phyloP scores from a whole-genome alignment of 331 rosid species.

The Phaseolus coccineus region DNA sequence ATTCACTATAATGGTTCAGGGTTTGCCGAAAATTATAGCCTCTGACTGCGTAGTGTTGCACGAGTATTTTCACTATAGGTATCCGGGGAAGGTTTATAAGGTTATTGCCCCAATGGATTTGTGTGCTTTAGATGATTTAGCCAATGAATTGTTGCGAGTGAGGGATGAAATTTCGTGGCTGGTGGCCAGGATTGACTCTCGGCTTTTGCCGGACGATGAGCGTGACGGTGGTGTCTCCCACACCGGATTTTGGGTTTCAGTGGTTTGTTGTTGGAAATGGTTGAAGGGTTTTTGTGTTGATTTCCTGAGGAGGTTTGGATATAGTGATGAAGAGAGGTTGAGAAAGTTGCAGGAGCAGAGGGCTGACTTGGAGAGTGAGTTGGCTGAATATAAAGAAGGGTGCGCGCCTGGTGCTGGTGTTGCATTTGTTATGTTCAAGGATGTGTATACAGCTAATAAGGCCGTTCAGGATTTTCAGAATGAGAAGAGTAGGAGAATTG shows the following conservation, averaged over 20 bases:
- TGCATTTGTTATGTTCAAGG: conserved; percentile 92
- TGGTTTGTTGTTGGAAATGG: conserved; percentile 51
- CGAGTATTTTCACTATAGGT: conserved; percentile 85
- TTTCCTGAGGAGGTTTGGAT: conserved; percentile 64
- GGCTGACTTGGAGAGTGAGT: conserved; percentile 85
- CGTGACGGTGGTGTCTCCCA: conserved; percentile 37
- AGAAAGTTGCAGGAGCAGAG: conserved; percentile 77
- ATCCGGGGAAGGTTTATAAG: conserved; percentile 90
- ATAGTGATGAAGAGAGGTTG: conserved; percentile 74
- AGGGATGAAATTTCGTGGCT: conserved; percentile 84
- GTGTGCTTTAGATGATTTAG: conserved; percentile 93
- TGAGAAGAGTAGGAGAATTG: conserved; percentile 80
- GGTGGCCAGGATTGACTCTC: conserved; percentile 82
- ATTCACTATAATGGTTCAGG: conserved; percentile 94
- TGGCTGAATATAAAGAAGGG: conserved; percentile 86
- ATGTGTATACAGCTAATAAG: conserved; percentile 88
- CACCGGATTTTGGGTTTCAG: conserved; percentile 48
- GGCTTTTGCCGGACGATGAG: conserved; percentile 63
- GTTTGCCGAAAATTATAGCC: conserved; percentile 80
- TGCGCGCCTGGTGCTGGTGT: conserved; percentile 89
- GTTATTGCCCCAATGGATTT: conserved; percentile 88
- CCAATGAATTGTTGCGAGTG: conserved; percentile 66
- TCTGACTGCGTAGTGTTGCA: conserved; percentile 69
- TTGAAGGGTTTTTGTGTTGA: conserved; percentile 52
- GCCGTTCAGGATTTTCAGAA: conserved; percentile 94